These are phyloP conservation scores for Magnusiomyces paraingens DNA, from an alignment of 1,139 yeast genomes.

Conservation along the genomic window DNA sequence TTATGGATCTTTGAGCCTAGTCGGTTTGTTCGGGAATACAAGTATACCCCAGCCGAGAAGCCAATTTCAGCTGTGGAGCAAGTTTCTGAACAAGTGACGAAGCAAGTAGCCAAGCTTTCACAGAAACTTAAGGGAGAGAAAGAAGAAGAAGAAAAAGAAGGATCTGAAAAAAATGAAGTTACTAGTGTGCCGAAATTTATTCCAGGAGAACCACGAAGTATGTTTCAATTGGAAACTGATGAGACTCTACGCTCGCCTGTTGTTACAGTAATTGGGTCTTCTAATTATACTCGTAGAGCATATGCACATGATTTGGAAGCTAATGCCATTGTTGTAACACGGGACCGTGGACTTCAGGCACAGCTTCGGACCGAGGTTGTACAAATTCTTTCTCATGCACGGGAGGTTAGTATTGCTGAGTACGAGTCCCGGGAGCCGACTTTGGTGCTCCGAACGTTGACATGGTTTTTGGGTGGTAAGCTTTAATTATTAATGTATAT, in stretches of 20 bases:
- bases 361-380: slow-evolving; percentile 59
- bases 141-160: not conserved
- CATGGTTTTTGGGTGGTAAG: slow-evolving; percentile 45
- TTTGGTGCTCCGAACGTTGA: slow-evolving; percentile 48
- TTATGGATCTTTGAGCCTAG: slow-evolving; percentile 68
- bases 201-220: no score
- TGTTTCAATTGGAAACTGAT: not conserved
- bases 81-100: not conserved
- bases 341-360: slow-evolving; percentile 51
- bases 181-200: slow-evolving; percentile 21
- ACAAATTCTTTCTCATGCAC: slow-evolving; percentile 49
- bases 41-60: not conserved
- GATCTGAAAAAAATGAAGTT: slow-evolving; percentile 21
- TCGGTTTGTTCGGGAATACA: not conserved
- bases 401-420: slow-evolving; percentile 46
- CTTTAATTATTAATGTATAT: slow-evolving; percentile 1
- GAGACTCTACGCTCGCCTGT: slow-evolving; percentile 42
- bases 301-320: slow-evolving; percentile 84
- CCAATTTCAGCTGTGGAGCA: not conserved
- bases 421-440: slow-evolving; percentile 56
- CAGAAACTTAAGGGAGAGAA: not conserved
- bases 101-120: not conserved
- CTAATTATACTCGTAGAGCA: slow-evolving; percentile 88
- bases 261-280: slow-evolving; percentile 80
- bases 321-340: slow-evolving; percentile 72